These are phyloP conservation scores for Glycine soja DNA, from an alignment of 306 rosid species.

Conservation along the genomic window DNA sequence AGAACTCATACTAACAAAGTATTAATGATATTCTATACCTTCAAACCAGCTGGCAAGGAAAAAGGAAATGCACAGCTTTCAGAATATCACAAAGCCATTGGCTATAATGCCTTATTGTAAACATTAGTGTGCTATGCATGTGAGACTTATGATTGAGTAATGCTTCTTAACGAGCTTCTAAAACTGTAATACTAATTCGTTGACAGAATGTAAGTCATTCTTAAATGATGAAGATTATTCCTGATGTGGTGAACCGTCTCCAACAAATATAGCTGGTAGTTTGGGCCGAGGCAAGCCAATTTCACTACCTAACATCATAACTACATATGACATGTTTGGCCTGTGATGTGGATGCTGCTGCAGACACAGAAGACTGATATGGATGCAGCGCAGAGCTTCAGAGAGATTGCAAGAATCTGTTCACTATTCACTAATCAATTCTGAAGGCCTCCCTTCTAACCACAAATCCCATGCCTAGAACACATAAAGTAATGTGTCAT, in stretches of 20 bases:
- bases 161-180: slow-evolving; percentile 25
- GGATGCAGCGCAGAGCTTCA: slow-evolving; percentile 56
- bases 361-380: slow-evolving; percentile 59
- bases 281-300: slow-evolving; percentile 51
- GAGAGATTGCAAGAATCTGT: slow-evolving; percentile 36
- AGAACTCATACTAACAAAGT: not conserved
- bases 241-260: not conserved
- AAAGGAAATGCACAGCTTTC: slow-evolving; percentile 2
- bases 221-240: slow-evolving; percentile 30
- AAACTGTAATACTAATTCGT: slow-evolving; percentile 36
- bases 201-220: slow-evolving; percentile 36
- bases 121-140: not conserved
- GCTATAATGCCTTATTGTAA: not conserved
- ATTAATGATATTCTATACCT: slow-evolving; percentile 1
- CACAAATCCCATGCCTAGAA: slow-evolving; percentile 65
- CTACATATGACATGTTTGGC: slow-evolving; percentile 50
- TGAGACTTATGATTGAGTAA: not conserved
- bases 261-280: slow-evolving; percentile 54
- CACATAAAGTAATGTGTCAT: not conserved
- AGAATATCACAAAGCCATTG: not conserved
- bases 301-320: slow-evolving; percentile 56
- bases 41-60: not conserved
- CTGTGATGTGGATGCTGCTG: slow-evolving; percentile 56
- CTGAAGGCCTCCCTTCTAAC: slow-evolving; percentile 55
- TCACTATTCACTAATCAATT: slow-evolving; percentile 29